phyloP scores from a whole-genome alignment of 129 eudicot genomes.

The Deinandra increscens region DNA sequence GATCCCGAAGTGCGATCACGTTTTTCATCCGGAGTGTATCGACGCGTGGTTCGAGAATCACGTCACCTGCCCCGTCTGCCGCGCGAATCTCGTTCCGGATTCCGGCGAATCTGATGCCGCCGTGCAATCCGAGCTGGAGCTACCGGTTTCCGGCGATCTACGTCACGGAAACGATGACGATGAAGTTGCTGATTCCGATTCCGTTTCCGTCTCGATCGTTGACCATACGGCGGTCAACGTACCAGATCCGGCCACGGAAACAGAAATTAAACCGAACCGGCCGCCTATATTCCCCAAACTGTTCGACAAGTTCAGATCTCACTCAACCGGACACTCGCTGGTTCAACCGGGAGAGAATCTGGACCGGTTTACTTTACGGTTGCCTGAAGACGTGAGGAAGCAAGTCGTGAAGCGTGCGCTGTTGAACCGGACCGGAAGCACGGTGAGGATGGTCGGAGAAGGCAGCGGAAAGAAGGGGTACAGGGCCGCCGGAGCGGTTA shows the following conservation, averaged over 20 bases:
- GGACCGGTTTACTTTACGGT: constrained; percentile 58
- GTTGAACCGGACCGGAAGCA: constrained; percentile 25
- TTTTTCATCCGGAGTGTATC: constrained; percentile 56
- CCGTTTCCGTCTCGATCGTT: not conserved
- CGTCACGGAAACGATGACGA: not conserved
- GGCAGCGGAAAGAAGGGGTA: constrained; percentile 43
- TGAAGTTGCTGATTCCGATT: constrained; percentile 1
- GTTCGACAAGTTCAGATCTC: constrained; percentile 41
- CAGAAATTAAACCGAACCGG: constrained; percentile 22
- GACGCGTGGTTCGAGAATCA: constrained; percentile 53
- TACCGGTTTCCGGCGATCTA: not conserved
- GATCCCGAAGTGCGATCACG: constrained; percentile 55
- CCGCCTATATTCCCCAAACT: constrained; percentile 5
- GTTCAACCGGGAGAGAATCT: constrained; percentile 42
- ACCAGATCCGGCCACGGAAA: not conserved
- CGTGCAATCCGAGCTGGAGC: not conserved
- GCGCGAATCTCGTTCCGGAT: constrained; percentile 42
- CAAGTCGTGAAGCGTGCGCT: constrained; percentile 41
- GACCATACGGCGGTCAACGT: constrained; percentile 7
- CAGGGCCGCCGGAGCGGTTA: constrained; percentile 34
- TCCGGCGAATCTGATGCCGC: constrained; percentile 1
- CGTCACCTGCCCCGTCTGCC: constrained; percentile 67
- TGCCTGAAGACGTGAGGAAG: constrained; percentile 48
- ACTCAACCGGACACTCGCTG: constrained; percentile 54
- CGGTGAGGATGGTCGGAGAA: constrained; percentile 32